These are phyloP conservation scores for Ephemerocybe angulata DNA, from an alignment of 768 basidiomycete species.

Conservation along the genomic window DNA sequence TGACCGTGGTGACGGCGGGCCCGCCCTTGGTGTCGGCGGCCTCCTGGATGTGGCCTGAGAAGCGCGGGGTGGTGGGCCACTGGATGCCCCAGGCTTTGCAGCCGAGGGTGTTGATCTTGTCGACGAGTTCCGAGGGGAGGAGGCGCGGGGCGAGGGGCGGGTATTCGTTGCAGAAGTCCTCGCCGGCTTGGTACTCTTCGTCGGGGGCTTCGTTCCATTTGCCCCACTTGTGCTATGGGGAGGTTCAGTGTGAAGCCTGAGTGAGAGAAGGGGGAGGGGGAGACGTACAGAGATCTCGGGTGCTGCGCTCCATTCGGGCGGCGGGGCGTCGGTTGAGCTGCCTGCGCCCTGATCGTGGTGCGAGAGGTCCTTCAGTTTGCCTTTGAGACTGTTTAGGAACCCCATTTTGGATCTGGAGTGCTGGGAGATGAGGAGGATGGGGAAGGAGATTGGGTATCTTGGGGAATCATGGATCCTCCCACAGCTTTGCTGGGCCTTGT, in stretches of 20 bases:
- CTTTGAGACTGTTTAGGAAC: slow-evolving; percentile 8
- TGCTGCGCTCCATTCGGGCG: slow-evolving; percentile 59
- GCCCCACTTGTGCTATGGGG: slow-evolving; percentile 40
- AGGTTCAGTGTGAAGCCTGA: not conserved
- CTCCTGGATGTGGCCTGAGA: slow-evolving; percentile 41
- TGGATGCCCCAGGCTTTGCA: slow-evolving; percentile 54
- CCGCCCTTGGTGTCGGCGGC: slow-evolving; percentile 27
- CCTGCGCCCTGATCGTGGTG: not conserved
- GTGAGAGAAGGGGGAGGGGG: not conserved
- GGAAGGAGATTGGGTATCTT: too few relatives aligned
- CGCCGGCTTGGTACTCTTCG: slow-evolving; percentile 50
- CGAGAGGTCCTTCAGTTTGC: not conserved
- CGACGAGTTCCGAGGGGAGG: slow-evolving; percentile 49
- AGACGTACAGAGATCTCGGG: slow-evolving; percentile 45
- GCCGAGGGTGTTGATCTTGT: slow-evolving; percentile 45
- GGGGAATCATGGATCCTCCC: too few relatives aligned
- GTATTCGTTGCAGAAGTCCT: slow-evolving; percentile 44
- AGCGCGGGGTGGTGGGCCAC: slow-evolving; percentile 37
- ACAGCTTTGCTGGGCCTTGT: too few relatives aligned
- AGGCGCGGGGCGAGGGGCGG: slow-evolving; percentile 41
- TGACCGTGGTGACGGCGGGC: slow-evolving; percentile 36
- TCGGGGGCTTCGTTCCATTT: slow-evolving; percentile 53
- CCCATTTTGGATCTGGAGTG: too few relatives aligned
- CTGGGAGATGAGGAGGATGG: too few relatives aligned
- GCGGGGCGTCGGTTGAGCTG: slow-evolving; percentile 16